phyloP scores from a whole-genome alignment of 2,329 filamentous ascomycete genomes.

The Clonostachys rosea region DNA sequence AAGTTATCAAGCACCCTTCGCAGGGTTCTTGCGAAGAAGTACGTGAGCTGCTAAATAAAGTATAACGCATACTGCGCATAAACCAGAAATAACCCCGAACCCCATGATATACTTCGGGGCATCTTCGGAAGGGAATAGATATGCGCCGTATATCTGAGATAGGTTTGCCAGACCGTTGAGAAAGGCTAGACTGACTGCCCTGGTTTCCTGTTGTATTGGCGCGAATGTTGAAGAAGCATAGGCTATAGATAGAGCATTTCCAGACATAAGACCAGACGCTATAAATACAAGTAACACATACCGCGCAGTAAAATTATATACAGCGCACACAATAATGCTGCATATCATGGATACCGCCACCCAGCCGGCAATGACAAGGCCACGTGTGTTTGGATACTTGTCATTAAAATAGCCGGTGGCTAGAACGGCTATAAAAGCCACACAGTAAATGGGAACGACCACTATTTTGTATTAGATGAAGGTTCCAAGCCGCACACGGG shows the following conservation, averaged over 20 bases:
- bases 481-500: too few relatives aligned
- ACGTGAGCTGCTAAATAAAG: background rate
- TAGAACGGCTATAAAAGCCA: slow-evolving; percentile 43
- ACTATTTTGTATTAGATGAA: too few relatives aligned
- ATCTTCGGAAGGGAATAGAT: slow-evolving; percentile 43
- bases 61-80: slow-evolving; percentile 7
- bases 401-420: slow-evolving; percentile 42
- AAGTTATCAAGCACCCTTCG: too few relatives aligned
- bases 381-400: slow-evolving; percentile 33
- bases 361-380: slow-evolving; percentile 42
- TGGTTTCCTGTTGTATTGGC: slow-evolving; percentile 38
- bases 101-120: slow-evolving; percentile 42
- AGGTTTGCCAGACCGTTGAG: slow-evolving; percentile 52
- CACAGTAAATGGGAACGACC: slow-evolving; percentile 42
- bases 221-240: slow-evolving; percentile 47
- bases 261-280: slow-evolving; percentile 48
- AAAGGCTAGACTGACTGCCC: slow-evolving; percentile 41
- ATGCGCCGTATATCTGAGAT: slow-evolving; percentile 50
- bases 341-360: slow-evolving; percentile 31
- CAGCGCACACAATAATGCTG: slow-evolving; percentile 35
- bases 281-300: slow-evolving; percentile 50
- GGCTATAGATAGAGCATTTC: slow-evolving; percentile 44
- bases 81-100: slow-evolving; percentile 22
- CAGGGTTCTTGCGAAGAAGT: background rate
- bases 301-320: slow-evolving; percentile 45